Evolutionary conservation across 441 rosid genomes (phyloP).

Genomic region (Jatropha multifida): DNA sequence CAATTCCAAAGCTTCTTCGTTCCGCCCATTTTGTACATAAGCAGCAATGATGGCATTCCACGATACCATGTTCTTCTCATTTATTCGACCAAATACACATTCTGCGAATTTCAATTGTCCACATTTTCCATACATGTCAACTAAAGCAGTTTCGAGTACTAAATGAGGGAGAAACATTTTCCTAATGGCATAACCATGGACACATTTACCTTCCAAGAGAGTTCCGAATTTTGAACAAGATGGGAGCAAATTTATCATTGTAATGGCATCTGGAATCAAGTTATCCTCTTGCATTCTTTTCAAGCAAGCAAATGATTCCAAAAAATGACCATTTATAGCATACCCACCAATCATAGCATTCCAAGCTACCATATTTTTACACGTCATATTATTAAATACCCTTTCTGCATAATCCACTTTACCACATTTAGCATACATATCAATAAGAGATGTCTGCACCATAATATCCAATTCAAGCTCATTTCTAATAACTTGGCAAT

Average conservation of each 20-base stretch:
- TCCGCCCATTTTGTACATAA: slow-evolving; percentile 50
- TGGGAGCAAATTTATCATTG: slow-evolving; percentile 63
- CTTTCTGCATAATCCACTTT: slow-evolving; percentile 40
- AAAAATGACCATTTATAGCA: slow-evolving; percentile 41
- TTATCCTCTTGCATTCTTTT: slow-evolving; percentile 45
- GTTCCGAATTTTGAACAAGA: slow-evolving; percentile 49
- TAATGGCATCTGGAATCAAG: slow-evolving; percentile 54
- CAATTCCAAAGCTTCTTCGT: slow-evolving; percentile 45
- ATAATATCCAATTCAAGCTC: slow-evolving; percentile 48
- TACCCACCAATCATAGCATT: slow-evolving; percentile 74
- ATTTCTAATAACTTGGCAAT: slow-evolving; percentile 48
- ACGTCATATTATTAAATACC: slow-evolving; percentile 39
- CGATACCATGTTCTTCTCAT: slow-evolving; percentile 49
- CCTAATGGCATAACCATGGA: slow-evolving; percentile 63
- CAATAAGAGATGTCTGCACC: slow-evolving; percentile 53
- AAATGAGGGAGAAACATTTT: slow-evolving; percentile 59
- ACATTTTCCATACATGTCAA: slow-evolving; percentile 60
- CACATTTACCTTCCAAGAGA: slow-evolving; percentile 39
- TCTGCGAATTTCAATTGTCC: slow-evolving; percentile 43
- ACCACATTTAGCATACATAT: slow-evolving; percentile 65
- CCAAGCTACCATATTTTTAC: slow-evolving; percentile 59
- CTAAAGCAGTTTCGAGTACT: slow-evolving; percentile 63
- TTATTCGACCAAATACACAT: slow-evolving; percentile 41
- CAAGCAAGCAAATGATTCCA: slow-evolving; percentile 52
- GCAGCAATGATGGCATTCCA: slow-evolving; percentile 74